Evolutionary conservation across 192 early-diverging fungal species (phyloP).

Genomic region (Coemansia sp.): DNA sequence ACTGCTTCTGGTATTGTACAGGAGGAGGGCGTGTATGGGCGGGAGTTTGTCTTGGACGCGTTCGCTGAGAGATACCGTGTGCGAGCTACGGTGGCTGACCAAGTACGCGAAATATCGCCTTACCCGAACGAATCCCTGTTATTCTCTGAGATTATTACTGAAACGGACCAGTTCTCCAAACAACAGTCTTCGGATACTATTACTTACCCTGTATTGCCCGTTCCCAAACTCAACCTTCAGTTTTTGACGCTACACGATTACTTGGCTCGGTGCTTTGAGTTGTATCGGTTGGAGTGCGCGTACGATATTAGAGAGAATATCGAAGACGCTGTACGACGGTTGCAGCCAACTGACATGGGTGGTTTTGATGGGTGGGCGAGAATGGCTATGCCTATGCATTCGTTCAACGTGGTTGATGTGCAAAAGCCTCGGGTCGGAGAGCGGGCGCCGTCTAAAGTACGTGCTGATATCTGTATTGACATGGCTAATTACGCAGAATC

Average conservation of each 20-base stretch:
- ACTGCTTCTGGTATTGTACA: conserved; percentile 11
- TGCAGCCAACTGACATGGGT: conserved; percentile 72
- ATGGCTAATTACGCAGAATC: conserved; percentile 69
- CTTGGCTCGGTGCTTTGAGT: conserved; percentile 79
- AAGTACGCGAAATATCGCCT: conserved; percentile 24
- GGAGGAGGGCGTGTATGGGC: conserved; percentile 13
- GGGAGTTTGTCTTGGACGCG: conserved; percentile 61
- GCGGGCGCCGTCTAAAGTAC: conserved; percentile 57
- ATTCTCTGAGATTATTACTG: conserved; percentile 70
- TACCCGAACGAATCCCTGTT: conserved; percentile 58
- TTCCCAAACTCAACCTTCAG: conserved; percentile 93
- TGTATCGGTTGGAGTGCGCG: conserved; percentile 82
- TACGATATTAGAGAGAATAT: conserved; percentile 87
- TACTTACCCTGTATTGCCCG: conserved; percentile 29
- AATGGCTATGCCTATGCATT: conserved; percentile 79
- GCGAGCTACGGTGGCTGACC: conserved; percentile 8
- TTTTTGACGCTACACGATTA: conserved; percentile 94
- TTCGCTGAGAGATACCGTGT: conserved; percentile 26
- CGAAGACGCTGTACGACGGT: conserved; percentile 81
- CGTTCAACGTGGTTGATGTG: conserved; percentile 72
- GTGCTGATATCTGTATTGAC: conserved; percentile 78
- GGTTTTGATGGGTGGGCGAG: conserved; percentile 93
- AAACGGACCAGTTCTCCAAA: conserved; percentile 64
- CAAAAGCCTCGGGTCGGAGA: conserved; percentile 52
- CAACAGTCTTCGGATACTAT: conserved; percentile 24